A percentile compares a stretch with the other conserved stretches of the same genome.
Conservation (phyloP, 1,284 basidiomycete genomes). For the Wallemia mellicola region DNA sequence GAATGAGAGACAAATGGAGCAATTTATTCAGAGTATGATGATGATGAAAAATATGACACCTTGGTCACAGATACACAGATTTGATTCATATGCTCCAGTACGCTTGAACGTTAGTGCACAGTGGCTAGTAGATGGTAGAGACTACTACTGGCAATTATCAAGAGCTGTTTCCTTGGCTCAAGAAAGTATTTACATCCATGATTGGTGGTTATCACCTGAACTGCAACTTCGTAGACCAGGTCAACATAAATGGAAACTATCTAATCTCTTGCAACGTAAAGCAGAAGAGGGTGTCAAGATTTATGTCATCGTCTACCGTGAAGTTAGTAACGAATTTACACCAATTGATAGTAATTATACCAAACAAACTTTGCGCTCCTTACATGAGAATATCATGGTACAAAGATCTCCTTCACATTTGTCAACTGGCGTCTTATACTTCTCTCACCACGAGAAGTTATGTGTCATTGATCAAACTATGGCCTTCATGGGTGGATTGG, state of each 20-base stretch:
- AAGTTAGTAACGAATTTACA: conserved; percentile 90
- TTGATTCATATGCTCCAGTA: conserved; percentile 82
- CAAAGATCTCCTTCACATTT: conserved; percentile 94
- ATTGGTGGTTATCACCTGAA: conserved; percentile 73
- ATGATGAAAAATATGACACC: conserved; percentile 44
- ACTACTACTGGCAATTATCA: conserved; percentile 94
- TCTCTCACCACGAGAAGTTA: conserved; percentile 65
- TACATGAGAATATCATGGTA: conserved; percentile 84
- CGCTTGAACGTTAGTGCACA: conserved; percentile 76
- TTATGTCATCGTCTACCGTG: conserved; percentile 74
- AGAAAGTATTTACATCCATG: conserved; percentile 34
- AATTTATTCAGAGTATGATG: conserved; percentile 83
- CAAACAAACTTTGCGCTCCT: conserved; percentile 50
- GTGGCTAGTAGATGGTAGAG: conserved; percentile 98
- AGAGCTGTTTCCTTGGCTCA: conserved; percentile 70
- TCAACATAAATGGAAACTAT: conserved; percentile 63
- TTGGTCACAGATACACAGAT: conserved; percentile 55
- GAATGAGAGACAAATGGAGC: conserved; percentile 85
- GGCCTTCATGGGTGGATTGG: conserved; percentile 91
- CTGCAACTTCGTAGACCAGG: conserved; percentile 40
- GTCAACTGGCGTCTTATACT: conserved; percentile 89
- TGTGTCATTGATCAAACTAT: conserved; percentile 94
- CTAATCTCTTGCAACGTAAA: conserved; percentile 63
- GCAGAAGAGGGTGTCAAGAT: conserved; percentile 91
- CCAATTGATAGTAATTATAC: conserved; percentile 48